Evolutionary conservation across 2,329 filamentous ascomycete genomes (phyloP), one percentile per base, ranked within the genome.

Genomic region (Tolypocladium sp.): DNA sequence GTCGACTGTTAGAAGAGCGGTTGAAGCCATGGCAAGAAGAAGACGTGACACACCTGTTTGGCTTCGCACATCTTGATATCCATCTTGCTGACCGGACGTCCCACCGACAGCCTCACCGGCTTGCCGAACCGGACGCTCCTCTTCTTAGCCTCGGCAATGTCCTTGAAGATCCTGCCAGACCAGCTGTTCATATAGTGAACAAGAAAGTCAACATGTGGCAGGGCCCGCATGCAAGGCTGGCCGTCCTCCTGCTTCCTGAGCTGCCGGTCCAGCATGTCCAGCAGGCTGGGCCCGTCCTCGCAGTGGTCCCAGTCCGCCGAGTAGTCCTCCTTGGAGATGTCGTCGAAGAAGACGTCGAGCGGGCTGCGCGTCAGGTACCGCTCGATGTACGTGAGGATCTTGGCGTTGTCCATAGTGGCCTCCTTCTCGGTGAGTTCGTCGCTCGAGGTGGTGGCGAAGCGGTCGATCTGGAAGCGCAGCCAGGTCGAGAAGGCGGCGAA

Each of bases 391-490:
- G 84, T 81, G 10, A 96, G 73, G 1, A 95, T 85, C 59, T 86
- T 86, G 20, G 79, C 78, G 56, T 89, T 82, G 63, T 96, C 90
- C 61, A 95, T 84, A 0, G 84, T 83, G 1, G 88, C 85, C 65
- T 94, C 90, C 64, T 89, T 89, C 61, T 93, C 91, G 30, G 86
- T 82, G 52, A 89, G 79, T 63, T 97, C 93, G 27, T 91, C 86
- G 9, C 79, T 80, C 20, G 80, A 78, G 0, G 85, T 65, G 77
- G 65, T 89, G 75, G 84, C 84, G 53, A 93, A 82, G 17, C 88
- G 83, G 63, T 95, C 90, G 60, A 96, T 93, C 67, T 92, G 87
- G 66, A 91, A 83, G 40, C 87, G 85, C 56, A 97, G 77, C 93
- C 93, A 97, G 57, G 81, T 79, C 0, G 90, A 92, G 69, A 97